These are phyloP conservation scores for Priceomyces castillae DNA, from an alignment of 805 yeast species.

Conservation along the genomic window DNA sequence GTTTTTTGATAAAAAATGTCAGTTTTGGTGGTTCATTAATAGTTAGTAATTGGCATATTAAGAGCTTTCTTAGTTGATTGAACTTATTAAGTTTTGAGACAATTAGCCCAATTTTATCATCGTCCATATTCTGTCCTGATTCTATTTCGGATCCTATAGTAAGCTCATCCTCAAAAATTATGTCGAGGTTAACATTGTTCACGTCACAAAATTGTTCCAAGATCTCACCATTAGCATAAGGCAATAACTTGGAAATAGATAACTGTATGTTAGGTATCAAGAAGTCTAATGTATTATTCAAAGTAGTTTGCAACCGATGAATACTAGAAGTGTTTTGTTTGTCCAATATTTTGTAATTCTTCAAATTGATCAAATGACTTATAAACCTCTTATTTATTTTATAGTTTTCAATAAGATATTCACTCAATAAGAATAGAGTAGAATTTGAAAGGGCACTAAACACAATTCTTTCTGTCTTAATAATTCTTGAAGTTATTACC, in stretches of 20 bases:
- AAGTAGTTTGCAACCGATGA: conserved; percentile 12
- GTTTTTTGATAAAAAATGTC: conserved; percentile 32
- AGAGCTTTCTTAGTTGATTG: conserved; percentile 35
- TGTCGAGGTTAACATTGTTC: conserved; percentile 29
- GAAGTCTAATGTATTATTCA: conserved; percentile 27
- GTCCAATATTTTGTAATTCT: conserved; percentile 11
- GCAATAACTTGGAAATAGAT: conserved; percentile 29
- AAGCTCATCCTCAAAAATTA: background rate
- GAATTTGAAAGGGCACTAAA: conserved; percentile 23
- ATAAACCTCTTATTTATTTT: conserved; percentile 37
- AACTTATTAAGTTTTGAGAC: conserved; percentile 25
- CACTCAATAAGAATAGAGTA: conserved; percentile 21
- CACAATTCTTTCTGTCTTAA: conserved; percentile 24
- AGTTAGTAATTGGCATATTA: conserved; percentile 38
- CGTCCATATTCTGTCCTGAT: conserved; percentile 5
- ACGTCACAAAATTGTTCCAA: conserved; percentile 40
- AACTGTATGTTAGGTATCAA: conserved; percentile 26
- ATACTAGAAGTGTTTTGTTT: conserved; percentile 3
- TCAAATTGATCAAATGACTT: conserved; percentile 26
- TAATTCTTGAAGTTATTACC: conserved; percentile 25
- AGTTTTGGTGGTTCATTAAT: conserved; percentile 27
- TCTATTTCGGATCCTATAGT: background rate
- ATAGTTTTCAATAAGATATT: conserved; percentile 32
- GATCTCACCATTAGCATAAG: conserved; percentile 34
- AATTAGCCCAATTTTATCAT: conserved; percentile 12